These are phyloP conservation scores for Trichoderma guizhouense DNA, from an alignment of 2,329 filamentous ascomycete genomes.

Conservation along the genomic window DNA sequence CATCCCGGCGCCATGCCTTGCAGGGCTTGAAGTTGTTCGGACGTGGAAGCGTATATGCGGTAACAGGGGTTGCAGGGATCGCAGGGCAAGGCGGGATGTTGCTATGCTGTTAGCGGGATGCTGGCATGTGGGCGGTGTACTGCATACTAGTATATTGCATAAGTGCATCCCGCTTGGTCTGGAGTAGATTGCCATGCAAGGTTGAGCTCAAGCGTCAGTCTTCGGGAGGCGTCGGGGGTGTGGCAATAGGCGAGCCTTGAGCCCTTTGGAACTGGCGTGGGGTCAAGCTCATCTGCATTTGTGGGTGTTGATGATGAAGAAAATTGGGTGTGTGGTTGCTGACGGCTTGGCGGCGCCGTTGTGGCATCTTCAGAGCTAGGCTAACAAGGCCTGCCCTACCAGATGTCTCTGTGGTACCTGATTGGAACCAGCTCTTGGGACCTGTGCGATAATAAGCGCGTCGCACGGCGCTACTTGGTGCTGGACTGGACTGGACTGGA, in stretches of 20 bases:
- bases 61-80: not conserved
- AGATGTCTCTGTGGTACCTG: slow-evolving; percentile 7
- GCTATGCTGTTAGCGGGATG: not conserved
- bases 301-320: slow-evolving; percentile 5
- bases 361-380: slow-evolving; percentile 13
- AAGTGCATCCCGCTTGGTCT: not conserved
- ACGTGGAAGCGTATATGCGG: not conserved
- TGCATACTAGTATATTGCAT: not conserved
- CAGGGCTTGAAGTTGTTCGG: not conserved
- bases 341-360: slow-evolving; percentile 14
- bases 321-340: slow-evolving; percentile 9
- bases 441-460: slow-evolving; percentile 10
- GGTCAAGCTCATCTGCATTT: slow-evolving; percentile 7
- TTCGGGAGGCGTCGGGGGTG: slow-evolving; percentile 11
- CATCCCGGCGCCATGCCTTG: slow-evolving; percentile 5
- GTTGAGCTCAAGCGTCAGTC: slow-evolving; percentile 23
- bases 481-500: not conserved
- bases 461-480: not conserved
- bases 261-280: not conserved
- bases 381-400: slow-evolving; percentile 12
- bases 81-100: not conserved
- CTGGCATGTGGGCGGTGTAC: not conserved
- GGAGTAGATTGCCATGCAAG: slow-evolving; percentile 16
- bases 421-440: slow-evolving; percentile 1
- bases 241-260: slow-evolving; percentile 17